phyloP scores from a whole-genome alignment of 2,329 filamentous ascomycete species.

The Fusarium burgessii region DNA sequence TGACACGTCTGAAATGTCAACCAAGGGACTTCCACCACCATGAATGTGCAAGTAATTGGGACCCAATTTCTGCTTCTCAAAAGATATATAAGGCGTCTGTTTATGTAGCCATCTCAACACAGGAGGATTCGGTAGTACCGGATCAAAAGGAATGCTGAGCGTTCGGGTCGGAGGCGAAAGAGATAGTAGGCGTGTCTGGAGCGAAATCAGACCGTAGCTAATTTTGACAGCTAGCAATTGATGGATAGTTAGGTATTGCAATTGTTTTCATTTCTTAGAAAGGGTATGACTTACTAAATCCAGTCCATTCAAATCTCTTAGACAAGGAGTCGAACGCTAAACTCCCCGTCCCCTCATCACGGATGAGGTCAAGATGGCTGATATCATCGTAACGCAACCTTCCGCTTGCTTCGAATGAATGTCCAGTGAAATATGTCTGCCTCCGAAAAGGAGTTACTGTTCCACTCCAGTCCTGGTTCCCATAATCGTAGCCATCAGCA shows the following conservation, averaged over 20 bases:
- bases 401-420: background rate
- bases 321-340: background rate
- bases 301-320: background rate
- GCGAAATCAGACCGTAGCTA: background rate
- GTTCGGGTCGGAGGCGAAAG: background rate
- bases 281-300: background rate
- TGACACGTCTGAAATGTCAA: background rate
- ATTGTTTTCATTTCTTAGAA: too few relatives aligned
- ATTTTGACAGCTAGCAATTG: background rate
- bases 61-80: background rate
- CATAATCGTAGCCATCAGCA: background rate
- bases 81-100: background rate
- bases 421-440: background rate
- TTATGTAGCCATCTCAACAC: background rate
- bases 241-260: background rate
- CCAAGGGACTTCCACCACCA: background rate
- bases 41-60: background rate
- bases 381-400: background rate
- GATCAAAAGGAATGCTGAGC: background rate
- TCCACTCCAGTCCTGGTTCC: background rate
- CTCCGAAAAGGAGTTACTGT: background rate
- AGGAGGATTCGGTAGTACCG: background rate
- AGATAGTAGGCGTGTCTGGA: background rate
- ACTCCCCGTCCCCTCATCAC: background rate
- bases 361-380: background rate